Base-by-base conservation (phyloP, 1,284 basidiomycete genomes). In the Moesziomyces sp. region DNA sequence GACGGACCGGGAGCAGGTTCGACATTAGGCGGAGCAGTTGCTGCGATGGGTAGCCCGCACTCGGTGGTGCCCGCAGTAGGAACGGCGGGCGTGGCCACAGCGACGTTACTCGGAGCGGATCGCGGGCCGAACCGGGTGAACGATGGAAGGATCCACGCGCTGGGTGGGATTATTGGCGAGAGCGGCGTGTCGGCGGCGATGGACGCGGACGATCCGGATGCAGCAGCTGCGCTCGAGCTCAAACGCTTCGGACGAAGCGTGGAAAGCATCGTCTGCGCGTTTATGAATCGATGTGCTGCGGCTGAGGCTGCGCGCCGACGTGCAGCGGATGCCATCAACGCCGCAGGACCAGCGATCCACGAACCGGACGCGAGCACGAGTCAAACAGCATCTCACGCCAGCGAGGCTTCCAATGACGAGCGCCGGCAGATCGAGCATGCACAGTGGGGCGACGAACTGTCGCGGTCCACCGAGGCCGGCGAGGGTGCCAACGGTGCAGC, bases 221-320 rank as follows among this genome's bases (percentile, higher is more conserved):
- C 74, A 26, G 73, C 65, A 10, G 76, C 76, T 11, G 76, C 74
- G 4, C 44, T 61, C 18, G 81, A 81, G 43, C 61, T 81, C 38
- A 82, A 82, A 26, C 65, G 77, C 4, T 78, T 83, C 23, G 69
- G 79, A 1, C 58, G 64, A 26, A 75, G 67, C 26, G 76, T 80
- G 4, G 79, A 82, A 44, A 80, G 78, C 52, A 76, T 83, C 57
- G 62, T 83, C 16, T 83, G 79, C 46, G 80, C 81, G 8, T 79
- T 81, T 48, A 63, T 83, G 49, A 81, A 81, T 26, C 52, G 80
- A 19, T 77, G 73, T 28, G 45, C 59, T 34, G 49, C 55, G 13
- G 56, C 58, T 9, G 59, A 65, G 28, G 24, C 18, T 3, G 60
- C 48, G 19, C 46, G 66, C 14, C 55, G 56, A 34, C 47, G 47